Conservation (phyloP, 371 early-diverging fungal species). For the Mucor mucedo region DNA sequence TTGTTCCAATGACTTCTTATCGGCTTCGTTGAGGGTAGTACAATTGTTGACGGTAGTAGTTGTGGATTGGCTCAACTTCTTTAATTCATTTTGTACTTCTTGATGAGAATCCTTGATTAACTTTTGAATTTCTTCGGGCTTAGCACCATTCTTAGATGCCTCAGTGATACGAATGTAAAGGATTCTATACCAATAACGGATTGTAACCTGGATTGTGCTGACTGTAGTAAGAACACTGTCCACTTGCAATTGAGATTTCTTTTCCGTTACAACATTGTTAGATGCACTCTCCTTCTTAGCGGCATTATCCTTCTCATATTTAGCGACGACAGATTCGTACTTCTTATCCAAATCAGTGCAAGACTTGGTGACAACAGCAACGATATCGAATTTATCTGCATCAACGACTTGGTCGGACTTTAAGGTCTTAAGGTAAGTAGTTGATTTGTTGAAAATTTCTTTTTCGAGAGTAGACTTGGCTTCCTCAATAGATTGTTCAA, state of each 20-base stretch:
- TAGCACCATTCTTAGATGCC: slow-evolving; percentile 21
- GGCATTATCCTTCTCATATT: slow-evolving; percentile 10
- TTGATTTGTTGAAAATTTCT: slow-evolving; percentile 19
- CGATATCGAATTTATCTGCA: slow-evolving; percentile 11
- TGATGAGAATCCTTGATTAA: slow-evolving; percentile 21
- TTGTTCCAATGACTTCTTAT: slow-evolving; percentile 22
- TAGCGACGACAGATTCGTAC: slow-evolving; percentile 7
- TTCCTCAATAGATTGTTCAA: slow-evolving; percentile 24
- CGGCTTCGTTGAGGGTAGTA: slow-evolving; percentile 8
- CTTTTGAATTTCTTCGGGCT: slow-evolving; percentile 19
- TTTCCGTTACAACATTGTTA: background rate
- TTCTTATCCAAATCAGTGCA: slow-evolving; percentile 21
- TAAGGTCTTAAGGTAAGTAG: slow-evolving; percentile 16
- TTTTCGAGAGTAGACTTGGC: slow-evolving; percentile 17
- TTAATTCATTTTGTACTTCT: slow-evolving; percentile 26
- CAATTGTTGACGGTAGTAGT: slow-evolving; percentile 1
- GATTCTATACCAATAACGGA: slow-evolving; percentile 32
- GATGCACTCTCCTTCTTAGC: slow-evolving; percentile 7
- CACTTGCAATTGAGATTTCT: slow-evolving; percentile 2
- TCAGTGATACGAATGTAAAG: slow-evolving; percentile 18
- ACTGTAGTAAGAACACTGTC: slow-evolving; percentile 18
- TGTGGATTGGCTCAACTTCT: slow-evolving; percentile 5
- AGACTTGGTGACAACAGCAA: slow-evolving; percentile 1
- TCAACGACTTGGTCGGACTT: slow-evolving; percentile 20
- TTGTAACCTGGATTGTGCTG: slow-evolving; percentile 24